A percentile compares a stretch with the other conserved stretches of the same genome.
These are phyloP conservation scores for Blastobotrys buckinghamii DNA, from an alignment of 1,139 yeast species.

Conservation along the genomic window DNA sequence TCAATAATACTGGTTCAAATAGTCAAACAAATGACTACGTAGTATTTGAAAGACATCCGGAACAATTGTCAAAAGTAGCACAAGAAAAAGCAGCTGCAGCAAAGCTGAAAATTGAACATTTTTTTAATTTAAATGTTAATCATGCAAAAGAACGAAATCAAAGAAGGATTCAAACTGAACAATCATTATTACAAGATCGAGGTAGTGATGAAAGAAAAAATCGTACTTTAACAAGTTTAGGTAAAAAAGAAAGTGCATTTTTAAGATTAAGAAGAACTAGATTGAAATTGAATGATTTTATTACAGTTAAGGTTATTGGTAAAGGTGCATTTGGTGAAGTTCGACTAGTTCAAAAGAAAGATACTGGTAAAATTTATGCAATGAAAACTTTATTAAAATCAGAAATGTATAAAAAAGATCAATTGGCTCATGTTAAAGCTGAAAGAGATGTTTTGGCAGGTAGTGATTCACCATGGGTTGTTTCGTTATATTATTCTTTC, in stretches of 20 bases:
- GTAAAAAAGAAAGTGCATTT: conserved; percentile 62
- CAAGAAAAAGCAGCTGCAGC: conserved; percentile 62
- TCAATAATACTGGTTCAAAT: conserved; percentile 12
- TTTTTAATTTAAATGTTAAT: conserved; percentile 60
- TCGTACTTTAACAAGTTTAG: conserved; percentile 57
- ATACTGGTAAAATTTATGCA: conserved; percentile 70
- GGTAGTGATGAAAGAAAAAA: conserved; percentile 63
- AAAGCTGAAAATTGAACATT: conserved; percentile 58
- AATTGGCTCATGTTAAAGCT: conserved; percentile 70
- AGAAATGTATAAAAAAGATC: conserved; percentile 71
- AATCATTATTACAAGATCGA: conserved; percentile 49
- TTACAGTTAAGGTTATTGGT: conserved; percentile 67
- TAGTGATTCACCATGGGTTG: conserved; percentile 75
- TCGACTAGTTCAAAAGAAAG: conserved; percentile 62
- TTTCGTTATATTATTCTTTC: conserved; percentile 62
- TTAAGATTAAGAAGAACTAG: conserved; percentile 60
- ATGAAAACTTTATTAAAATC: conserved; percentile 66
- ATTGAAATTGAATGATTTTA: conserved; percentile 56
- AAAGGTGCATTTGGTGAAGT: conserved; percentile 79
- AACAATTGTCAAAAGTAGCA: conserved; percentile 47
- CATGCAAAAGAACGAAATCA: conserved; percentile 71
- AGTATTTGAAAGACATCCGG: conserved; percentile 83
- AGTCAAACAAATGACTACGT: conserved; percentile 41
- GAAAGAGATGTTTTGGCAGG: conserved; percentile 74
- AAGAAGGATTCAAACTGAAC: conserved; percentile 59